Conservation (phyloP, 257 asterid genomes). For the Paraleonurus japonicus region DNA sequence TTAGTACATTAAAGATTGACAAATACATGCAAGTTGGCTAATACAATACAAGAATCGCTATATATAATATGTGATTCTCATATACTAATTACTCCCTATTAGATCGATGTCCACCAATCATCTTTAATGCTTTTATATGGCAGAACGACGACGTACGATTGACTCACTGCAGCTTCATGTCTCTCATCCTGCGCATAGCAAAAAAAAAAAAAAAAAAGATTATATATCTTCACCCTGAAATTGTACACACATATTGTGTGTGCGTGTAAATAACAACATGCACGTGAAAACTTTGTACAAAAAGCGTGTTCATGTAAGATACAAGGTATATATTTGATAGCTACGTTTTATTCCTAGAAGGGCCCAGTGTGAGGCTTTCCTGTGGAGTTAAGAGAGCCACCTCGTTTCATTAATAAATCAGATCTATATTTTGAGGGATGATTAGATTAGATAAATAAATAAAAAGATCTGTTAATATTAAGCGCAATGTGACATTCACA, state of each 20-base stretch:
- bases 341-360: not conserved
- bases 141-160: not conserved
- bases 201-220: not conserved
- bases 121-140: not conserved
- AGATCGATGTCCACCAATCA: not conserved
- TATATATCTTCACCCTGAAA: not conserved
- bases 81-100: not conserved
- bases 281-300: not conserved
- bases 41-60: not conserved
- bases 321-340: not conserved
- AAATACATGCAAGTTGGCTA: not conserved
- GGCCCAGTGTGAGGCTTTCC: not conserved
- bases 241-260: not conserved
- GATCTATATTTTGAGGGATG: not conserved
- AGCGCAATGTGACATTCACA: not conserved
- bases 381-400: constrained; percentile 24
- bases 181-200: constrained; percentile 30
- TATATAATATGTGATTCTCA: not conserved
- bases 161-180: constrained; percentile 20
- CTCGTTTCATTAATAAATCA: not conserved
- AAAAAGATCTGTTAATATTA: not conserved
- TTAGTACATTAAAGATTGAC: not conserved
- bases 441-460: not conserved
- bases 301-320: not conserved
- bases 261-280: not conserved